These are phyloP conservation scores for Rhizopogon vinicolor DNA, from an alignment of 768 basidiomycete species.

Conservation along the genomic window DNA sequence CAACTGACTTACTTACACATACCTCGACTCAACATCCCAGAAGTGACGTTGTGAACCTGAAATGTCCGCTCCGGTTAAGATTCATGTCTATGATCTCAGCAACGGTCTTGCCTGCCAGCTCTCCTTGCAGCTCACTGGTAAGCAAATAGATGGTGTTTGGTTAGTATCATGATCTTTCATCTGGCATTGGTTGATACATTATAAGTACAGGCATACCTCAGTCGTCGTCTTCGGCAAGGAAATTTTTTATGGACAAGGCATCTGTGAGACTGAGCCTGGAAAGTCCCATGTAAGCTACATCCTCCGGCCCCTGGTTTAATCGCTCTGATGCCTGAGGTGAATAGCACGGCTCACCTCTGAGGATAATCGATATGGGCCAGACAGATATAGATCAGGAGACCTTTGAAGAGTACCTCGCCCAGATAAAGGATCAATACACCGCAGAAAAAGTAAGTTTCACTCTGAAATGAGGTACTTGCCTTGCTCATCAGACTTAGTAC, in stretches of 20 bases:
- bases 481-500: slow-evolving; percentile 45
- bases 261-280: slow-evolving; percentile 66
- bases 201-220: slow-evolving; percentile 76
- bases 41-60: neutral
- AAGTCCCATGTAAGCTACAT: slow-evolving; percentile 65
- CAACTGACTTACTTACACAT: no score
- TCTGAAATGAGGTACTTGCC: neutral
- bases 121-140: slow-evolving; percentile 77
- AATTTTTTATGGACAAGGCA: slow-evolving; percentile 88
- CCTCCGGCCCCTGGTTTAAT: neutral
- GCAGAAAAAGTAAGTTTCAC: slow-evolving; percentile 69
- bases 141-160: slow-evolving; percentile 94
- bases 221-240: slow-evolving; percentile 86
- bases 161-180: slow-evolving; percentile 27
- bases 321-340: neutral
- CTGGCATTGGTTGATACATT: neutral
- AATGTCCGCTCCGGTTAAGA: slow-evolving; percentile 48
- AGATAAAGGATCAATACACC: slow-evolving; percentile 77
- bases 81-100: slow-evolving; percentile 91
- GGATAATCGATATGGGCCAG: slow-evolving; percentile 70
- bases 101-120: slow-evolving; percentile 79
- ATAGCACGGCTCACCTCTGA: slow-evolving; percentile 73
- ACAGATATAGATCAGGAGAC: slow-evolving; percentile 81
- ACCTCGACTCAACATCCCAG: neutral
- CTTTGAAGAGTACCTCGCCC: slow-evolving; percentile 77